Evolutionary conservation across 2,329 filamentous ascomycete genomes (phyloP), one percentile per base, ranked within the genome.

Genomic region (Sporothrix sp.): DNA sequence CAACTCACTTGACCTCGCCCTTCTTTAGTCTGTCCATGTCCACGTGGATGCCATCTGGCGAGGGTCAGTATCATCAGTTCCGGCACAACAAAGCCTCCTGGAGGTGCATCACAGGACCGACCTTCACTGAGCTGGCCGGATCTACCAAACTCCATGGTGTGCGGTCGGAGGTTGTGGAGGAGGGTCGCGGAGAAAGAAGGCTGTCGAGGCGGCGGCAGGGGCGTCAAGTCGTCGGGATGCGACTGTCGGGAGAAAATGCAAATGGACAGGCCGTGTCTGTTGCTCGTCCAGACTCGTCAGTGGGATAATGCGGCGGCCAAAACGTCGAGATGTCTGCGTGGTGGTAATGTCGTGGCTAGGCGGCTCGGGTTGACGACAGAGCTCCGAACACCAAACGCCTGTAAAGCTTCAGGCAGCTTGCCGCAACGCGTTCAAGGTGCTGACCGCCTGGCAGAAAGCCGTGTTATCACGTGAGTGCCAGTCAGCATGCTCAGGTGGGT

Each of bases 11-110:
- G 67, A 98, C 91, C 75, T 98, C 93, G 56, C 93, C 93, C 71
- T 89, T 93, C 83, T 98, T 98, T 69, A 98, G 74, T 65, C 93
- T 85, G 64, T 97, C 87, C 93, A 98, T 98, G 66, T 98, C 93
- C 61, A 98, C 78, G 69, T 98, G 93, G 67, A 98, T 97, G 67
- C 93, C 93, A 90, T 98, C 93, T 97, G 25, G 4, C 30, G 11
- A 33, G 16, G 23, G 38, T 37, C 42, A 33, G 28, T 51, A 38
- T 33, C n/a, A n/a, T n/a, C n/a, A n/a, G n/a, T n/a, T n/a, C n/a
- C n/a, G n/a, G n/a, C n/a, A n/a, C n/a, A n/a, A n/a, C n/a, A n/a
- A n/a, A n/a, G n/a, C n/a, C n/a, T n/a, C n/a, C n/a, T n/a, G n/a
- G n/a, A n/a, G n/a, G n/a, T n/a, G n/a, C n/a, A n/a, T n/a, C n/a